A percentile compares a stretch with the other conserved stretches of the same genome.
Conservation (phyloP, 768 basidiomycete genomes). For the Fistulinella prunicolor region DNA sequence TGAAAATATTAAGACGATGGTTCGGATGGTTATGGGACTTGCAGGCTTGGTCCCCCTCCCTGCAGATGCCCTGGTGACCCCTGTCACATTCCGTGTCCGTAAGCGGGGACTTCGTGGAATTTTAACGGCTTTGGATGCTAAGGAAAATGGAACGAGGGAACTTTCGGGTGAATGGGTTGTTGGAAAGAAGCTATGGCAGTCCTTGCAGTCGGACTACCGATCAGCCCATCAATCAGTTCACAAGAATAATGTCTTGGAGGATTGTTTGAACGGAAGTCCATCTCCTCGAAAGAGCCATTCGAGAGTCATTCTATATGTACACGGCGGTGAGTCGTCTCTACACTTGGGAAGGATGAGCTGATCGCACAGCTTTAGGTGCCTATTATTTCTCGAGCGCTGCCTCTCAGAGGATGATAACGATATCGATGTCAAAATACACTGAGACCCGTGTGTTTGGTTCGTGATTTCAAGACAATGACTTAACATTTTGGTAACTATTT, state of each 20-base stretch:
- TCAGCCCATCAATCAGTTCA: constrained; percentile 34
- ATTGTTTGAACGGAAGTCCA: constrained; percentile 14
- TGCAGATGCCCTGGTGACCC: constrained; percentile 91
- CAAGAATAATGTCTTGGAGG: constrained; percentile 17
- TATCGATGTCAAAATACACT: constrained; percentile 84
- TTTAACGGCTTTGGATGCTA: constrained; percentile 66
- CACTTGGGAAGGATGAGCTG: constrained; percentile 1
- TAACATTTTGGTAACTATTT: background rate
- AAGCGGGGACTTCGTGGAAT: constrained; percentile 75
- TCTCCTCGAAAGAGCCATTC: constrained; percentile 50
- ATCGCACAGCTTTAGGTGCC: constrained; percentile 53
- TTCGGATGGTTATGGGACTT: constrained; percentile 69
- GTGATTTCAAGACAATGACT: constrained; percentile 18
- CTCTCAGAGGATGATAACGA: constrained; percentile 85
- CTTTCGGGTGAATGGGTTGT: constrained; percentile 96
- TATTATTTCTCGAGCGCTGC: constrained; percentile 92
- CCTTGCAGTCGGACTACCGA: constrained; percentile 80
- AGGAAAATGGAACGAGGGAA: constrained; percentile 76
- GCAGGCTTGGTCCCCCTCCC: constrained; percentile 82
- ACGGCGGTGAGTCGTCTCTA: constrained; percentile 64
- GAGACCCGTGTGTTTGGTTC: constrained; percentile 85
- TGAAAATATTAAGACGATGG: constrained; percentile 36
- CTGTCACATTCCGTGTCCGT: constrained; percentile 85
- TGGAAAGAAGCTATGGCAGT: constrained; percentile 87
- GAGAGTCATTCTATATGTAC: constrained; percentile 87